Base-by-base conservation (phyloP, 805 yeast species). In the Tetrapisispora pingtungensis region DNA sequence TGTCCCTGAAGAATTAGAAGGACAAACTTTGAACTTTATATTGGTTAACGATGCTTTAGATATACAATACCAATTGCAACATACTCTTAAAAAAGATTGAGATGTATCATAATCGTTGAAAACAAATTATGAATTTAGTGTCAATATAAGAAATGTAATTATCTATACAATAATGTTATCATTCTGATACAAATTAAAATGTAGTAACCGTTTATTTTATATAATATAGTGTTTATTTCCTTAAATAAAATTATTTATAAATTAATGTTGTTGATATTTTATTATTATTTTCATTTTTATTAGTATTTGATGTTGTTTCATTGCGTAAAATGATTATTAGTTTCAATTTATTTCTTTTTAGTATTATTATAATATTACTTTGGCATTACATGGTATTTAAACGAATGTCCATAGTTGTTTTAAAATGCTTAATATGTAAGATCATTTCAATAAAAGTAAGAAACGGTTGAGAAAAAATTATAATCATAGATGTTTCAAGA, bases 11-110 rank as follows among this genome's bases (percentile, higher is more conserved):
- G 74, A 71, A 2, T 44, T 80, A 7, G 56, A 57, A 33, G 82
- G 83, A 0, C 54, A 56, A 27, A 62, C 65, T 2, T 62, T 80
- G 13, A 62, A 66, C 17, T 68, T 84, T 14, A 40, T 74, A 36
- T 65, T 76, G 47, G 68, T 84, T 17, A 81, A 78, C 58, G 94
- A 84, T 61, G 86, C 84, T 3, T 66, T 81, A 50, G 81, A 77
- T 47, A 61, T 84, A 22, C 51, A 56, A 15, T 81, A 80, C 52
- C 49, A 53, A 10, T 38, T 56, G 6, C 51, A 52, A 34, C 51
- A 62, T 26, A 49, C 48, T n/a, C 41, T 61, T 19, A 22, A 27
- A 10, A 30, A 40, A 34, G 10, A 33, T 10, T 13, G 26, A 22
- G 26, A 6, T 6, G 26, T 22, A 22, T 22, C 26, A 6, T 22